Evolutionary conservation across 805 yeast species (phyloP).

Genomic region (Metschnikowia proteae): DNA sequence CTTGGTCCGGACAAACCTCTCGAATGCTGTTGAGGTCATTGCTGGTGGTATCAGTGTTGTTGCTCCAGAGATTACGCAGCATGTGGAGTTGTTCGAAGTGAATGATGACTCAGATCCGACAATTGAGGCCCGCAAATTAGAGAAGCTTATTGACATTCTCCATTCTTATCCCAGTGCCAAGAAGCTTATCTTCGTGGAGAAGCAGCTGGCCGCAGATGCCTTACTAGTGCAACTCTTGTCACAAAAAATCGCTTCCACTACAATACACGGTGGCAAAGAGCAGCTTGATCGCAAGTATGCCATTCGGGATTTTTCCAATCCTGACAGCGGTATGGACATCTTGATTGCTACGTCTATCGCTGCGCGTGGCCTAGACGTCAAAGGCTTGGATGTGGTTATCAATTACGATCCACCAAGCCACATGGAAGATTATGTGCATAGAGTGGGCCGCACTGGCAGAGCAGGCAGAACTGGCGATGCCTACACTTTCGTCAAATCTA

Average conservation of each 20-base stretch:
- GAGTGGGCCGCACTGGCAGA: constrained; percentile 95
- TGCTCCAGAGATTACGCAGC: constrained; percentile 74
- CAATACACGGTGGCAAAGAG: constrained; percentile 91
- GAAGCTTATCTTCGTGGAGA: constrained; percentile 78
- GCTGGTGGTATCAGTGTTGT: constrained; percentile 81
- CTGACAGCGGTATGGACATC: constrained; percentile 54
- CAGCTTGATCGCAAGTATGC: constrained; percentile 78
- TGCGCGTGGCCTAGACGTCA: constrained; percentile 94
- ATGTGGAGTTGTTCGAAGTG: constrained; percentile 57
- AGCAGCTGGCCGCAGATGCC: constrained; percentile 82
- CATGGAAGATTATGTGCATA: constrained; percentile 92
- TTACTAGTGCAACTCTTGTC: constrained; percentile 51
- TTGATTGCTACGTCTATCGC: constrained; percentile 91
- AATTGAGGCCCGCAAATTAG: constrained; percentile 42
- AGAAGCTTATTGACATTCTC: constrained; percentile 51
- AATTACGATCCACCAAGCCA: constrained; percentile 51
- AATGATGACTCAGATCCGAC: constrained; percentile 19
- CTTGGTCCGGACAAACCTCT: constrained; percentile 63
- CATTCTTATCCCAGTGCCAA: constrained; percentile 48
- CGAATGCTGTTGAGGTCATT: constrained; percentile 66
- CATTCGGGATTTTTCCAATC: constrained; percentile 57
- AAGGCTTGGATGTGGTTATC: constrained; percentile 72
- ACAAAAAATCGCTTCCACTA: constrained; percentile 54
- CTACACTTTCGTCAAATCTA: constrained; percentile 56
- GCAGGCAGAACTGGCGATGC: constrained; percentile 70